phyloP scores from a whole-genome alignment of 352 stramenopile genomes.

The Phytopythium ostracodes region DNA sequence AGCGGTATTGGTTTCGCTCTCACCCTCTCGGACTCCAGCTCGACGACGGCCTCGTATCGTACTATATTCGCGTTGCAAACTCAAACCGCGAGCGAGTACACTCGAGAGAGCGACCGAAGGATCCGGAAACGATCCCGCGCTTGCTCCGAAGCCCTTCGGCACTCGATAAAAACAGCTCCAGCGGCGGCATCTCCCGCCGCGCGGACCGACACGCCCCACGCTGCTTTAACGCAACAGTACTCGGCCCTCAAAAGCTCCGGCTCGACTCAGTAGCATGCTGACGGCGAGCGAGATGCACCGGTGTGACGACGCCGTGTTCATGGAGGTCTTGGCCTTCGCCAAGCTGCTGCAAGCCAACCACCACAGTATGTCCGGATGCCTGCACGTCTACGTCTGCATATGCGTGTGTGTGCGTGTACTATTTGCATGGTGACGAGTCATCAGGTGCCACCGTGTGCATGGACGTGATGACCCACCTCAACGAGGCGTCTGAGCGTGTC shows the following conservation, averaged over 20 bases:
- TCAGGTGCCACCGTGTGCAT: background rate
- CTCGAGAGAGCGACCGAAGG: too few relatives aligned
- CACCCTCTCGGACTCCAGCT: background rate
- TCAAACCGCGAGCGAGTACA: background rate
- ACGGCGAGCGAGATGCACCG: constrained; percentile 1
- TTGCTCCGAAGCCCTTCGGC: background rate
- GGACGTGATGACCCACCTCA: background rate
- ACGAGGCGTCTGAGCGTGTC: background rate
- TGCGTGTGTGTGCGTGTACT: constrained; percentile 6
- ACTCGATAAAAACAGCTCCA: background rate
- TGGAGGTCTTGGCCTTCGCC: constrained; percentile 7
- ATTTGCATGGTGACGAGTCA: constrained; percentile 1
- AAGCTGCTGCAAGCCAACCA: constrained; percentile 9
- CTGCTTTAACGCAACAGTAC: background rate
- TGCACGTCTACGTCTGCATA: background rate
- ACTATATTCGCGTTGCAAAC: background rate
- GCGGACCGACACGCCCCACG: background rate
- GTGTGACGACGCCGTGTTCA: constrained; percentile 2
- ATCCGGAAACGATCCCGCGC: background rate
- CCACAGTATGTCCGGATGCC: background rate
- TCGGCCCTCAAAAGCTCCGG: background rate
- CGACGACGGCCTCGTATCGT: background rate
- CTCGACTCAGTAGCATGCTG: background rate
- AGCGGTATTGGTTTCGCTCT: background rate
- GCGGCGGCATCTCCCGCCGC: background rate